These are phyloP conservation scores for Ploettnerulaceae sp. DNA, from an alignment of 2,329 filamentous ascomycete species.

Conservation along the genomic window DNA sequence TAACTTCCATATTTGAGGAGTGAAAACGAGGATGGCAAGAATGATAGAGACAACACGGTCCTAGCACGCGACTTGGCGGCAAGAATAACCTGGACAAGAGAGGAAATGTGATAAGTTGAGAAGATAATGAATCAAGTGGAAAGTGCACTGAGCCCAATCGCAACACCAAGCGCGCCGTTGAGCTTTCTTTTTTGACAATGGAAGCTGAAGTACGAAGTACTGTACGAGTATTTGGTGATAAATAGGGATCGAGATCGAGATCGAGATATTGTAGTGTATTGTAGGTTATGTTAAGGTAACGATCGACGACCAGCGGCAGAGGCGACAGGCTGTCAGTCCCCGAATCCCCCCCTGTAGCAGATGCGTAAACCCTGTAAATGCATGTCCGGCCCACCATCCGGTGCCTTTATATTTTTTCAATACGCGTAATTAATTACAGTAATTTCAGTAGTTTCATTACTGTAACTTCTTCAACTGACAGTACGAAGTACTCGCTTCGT, in stretches of 20 bases:
- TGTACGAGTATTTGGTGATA: too few relatives aligned
- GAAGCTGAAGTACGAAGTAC: background rate
- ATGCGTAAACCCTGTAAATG: background rate
- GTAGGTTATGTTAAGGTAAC: background rate
- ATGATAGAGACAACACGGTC: background rate
- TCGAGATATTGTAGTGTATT: background rate
- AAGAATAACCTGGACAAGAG: background rate
- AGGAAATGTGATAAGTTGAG: background rate
- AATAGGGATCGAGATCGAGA: background rate
- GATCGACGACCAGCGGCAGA: background rate
- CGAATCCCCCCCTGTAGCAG: background rate
- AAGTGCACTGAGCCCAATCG: background rate
- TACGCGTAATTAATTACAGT: too few relatives aligned
- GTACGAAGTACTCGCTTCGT: too few relatives aligned
- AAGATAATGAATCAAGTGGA: background rate
- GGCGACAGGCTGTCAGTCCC: conserved; percentile 2
- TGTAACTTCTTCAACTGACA: too few relatives aligned
- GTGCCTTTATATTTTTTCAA: too few relatives aligned
- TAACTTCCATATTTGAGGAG: background rate
- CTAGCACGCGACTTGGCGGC: background rate
- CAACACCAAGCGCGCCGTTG: too few relatives aligned
- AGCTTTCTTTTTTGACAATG: background rate
- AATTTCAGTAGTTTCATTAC: too few relatives aligned
- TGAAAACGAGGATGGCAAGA: background rate
- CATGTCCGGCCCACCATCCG: background rate